phyloP scores from a whole-genome alignment of 768 basidiomycete genomes.

The Leucocoprinus leucothites region DNA sequence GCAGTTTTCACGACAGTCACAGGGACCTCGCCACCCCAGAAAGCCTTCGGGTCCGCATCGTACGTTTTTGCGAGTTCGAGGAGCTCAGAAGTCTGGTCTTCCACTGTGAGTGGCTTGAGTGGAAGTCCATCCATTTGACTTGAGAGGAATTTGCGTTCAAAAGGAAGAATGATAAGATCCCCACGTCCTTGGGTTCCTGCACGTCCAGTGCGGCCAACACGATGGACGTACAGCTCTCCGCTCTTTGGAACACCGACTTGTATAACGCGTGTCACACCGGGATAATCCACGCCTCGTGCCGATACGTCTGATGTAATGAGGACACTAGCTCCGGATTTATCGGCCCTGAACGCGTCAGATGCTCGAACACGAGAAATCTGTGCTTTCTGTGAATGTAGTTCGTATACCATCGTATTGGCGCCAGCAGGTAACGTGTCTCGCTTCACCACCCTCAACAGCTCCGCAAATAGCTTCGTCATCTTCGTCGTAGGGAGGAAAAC shows the following conservation, averaged over 20 bases:
- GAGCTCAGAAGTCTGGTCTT: slow-evolving; percentile 45
- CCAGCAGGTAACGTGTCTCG: slow-evolving; percentile 47
- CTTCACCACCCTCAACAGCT: slow-evolving; percentile 52
- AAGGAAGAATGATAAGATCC: slow-evolving; percentile 77
- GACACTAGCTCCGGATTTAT: slow-evolving; percentile 51
- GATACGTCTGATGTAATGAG: slow-evolving; percentile 88
- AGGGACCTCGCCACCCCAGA: slow-evolving; percentile 20
- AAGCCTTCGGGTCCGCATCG: slow-evolving; percentile 41
- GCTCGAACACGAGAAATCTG: slow-evolving; percentile 55
- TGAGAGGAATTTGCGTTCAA: slow-evolving; percentile 69
- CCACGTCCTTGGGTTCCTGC: slow-evolving; percentile 62
- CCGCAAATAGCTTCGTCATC: slow-evolving; percentile 73
- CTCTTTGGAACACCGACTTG: slow-evolving; percentile 80
- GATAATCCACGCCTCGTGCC: slow-evolving; percentile 87
- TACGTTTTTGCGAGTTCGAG: slow-evolving; percentile 40
- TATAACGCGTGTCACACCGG: slow-evolving; percentile 83
- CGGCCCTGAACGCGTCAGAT: slow-evolving; percentile 59
- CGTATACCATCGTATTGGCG: slow-evolving; percentile 55
- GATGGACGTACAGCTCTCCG: slow-evolving; percentile 78
- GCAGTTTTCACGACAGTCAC: not conserved
- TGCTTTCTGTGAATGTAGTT: slow-evolving; percentile 77
- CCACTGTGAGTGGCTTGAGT: slow-evolving; percentile 53
- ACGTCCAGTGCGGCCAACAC: slow-evolving; percentile 83
- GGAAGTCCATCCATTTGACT: slow-evolving; percentile 66
- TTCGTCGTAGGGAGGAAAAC: slow-evolving; percentile 86